Evolutionary conservation across 192 early-diverging fungal species (phyloP).

Genomic region (Coemansia javaensis): DNA sequence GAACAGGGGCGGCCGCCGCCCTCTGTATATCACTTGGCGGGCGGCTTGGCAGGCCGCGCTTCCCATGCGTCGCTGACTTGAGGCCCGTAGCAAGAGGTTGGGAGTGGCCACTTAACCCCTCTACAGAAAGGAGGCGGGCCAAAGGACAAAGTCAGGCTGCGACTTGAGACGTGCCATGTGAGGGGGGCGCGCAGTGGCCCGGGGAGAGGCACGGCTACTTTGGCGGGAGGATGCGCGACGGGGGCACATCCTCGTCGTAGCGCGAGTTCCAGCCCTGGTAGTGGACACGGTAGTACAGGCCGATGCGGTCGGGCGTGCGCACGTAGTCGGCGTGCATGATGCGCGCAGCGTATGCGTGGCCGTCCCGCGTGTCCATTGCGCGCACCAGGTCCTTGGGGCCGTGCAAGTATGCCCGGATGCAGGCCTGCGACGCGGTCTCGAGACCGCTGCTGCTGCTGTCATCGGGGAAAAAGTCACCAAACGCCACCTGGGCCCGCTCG

Average conservation of each 20-base stretch:
- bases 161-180: too few relatives aligned
- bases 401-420: conserved; percentile 33
- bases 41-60: too few relatives aligned
- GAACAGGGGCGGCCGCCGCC: too few relatives aligned
- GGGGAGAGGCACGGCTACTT: too few relatives aligned
- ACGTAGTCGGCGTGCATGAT: conserved; percentile 22
- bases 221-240: conserved; percentile 37
- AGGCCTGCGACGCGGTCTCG: conserved; percentile 2
- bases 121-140: too few relatives aligned
- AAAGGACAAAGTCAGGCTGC: too few relatives aligned
- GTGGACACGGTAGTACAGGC: conserved; percentile 42
- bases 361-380: conserved; percentile 31
- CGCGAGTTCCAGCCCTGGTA: conserved; percentile 32
- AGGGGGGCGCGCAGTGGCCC: too few relatives aligned
- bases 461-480: conserved; percentile 27
- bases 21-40: too few relatives aligned
- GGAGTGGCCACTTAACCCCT: too few relatives aligned
- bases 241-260: conserved; percentile 46
- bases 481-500: conserved; percentile 15
- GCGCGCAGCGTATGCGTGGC: conserved; percentile 23
- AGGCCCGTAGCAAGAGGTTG: too few relatives aligned
- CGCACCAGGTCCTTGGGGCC: conserved; percentile 3
- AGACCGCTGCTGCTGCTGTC: too few relatives aligned
- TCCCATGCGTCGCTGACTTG: too few relatives aligned
- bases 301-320: conserved; percentile 9